Conservation (phyloP, 129 eudicot genomes). For the Chrysanthemum lavandulifolium region DNA sequence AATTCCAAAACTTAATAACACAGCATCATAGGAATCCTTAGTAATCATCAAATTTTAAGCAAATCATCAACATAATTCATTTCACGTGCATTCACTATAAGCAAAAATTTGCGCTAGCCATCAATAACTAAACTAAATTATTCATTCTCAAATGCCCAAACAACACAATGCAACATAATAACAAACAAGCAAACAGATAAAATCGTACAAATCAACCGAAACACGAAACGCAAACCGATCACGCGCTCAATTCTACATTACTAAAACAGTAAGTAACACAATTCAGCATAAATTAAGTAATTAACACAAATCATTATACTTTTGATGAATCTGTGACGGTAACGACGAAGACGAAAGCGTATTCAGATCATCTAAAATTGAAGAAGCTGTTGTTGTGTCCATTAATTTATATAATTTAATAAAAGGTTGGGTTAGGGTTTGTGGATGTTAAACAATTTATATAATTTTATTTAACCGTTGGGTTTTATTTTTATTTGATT, state of each 20-base stretch:
- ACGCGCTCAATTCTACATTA: no score
- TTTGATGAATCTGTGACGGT: slow-evolving; percentile 38
- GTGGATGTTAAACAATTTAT: neutral
- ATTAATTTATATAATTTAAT: slow-evolving; percentile 18
- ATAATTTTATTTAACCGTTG: no score
- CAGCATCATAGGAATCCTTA: no score
- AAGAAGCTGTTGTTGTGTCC: slow-evolving; percentile 26
- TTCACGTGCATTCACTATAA: no score
- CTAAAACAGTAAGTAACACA: neutral
- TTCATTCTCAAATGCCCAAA: neutral
- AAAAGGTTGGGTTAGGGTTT: slow-evolving; percentile 1
- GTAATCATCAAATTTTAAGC: no score
- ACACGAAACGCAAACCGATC: no score
- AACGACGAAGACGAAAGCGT: slow-evolving; percentile 35
- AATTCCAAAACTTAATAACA: no score
- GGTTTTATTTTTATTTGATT: neutral
- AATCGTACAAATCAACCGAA: neutral
- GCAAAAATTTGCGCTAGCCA: no score
- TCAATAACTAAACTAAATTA: no score
- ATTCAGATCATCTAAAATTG: slow-evolving; percentile 40
- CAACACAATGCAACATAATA: slow-evolving; percentile 17
- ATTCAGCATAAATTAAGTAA: neutral
- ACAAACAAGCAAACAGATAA: neutral
- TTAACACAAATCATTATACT: slow-evolving; percentile 22
- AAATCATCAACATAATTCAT: no score